Percentiles rank a stretch among this genome's conserved stretches.
Conservation (phyloP, 306 rosid species). For the Luffa acutangula region DNA sequence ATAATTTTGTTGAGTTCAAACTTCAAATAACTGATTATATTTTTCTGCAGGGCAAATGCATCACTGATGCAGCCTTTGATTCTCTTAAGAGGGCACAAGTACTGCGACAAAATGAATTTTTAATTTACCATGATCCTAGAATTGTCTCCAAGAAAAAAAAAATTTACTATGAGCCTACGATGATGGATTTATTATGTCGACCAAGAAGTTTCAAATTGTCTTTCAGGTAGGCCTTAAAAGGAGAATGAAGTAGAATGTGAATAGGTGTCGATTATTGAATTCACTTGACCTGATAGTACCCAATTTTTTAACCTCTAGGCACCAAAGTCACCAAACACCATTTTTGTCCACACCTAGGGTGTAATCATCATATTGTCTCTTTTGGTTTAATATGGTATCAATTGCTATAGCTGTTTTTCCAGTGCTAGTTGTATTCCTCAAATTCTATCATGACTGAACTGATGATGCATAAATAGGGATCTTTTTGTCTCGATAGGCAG, state of each 20-base stretch:
- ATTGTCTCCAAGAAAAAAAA: no score
- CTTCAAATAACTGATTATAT: background rate
- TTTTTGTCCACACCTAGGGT: background rate
- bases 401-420: no score
- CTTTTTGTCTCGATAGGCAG: background rate
- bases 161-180: background rate
- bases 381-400: no score
- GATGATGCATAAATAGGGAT: background rate
- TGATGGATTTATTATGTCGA: background rate
- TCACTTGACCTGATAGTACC: background rate
- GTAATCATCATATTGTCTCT: background rate
- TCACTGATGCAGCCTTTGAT: background rate
- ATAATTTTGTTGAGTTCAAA: slow-evolving; percentile 11
- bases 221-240: background rate
- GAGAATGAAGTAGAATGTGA: background rate
- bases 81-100: background rate
- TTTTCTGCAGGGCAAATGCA: background rate
- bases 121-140: background rate
- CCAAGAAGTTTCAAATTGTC: background rate
- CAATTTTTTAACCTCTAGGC: background rate
- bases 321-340: background rate
- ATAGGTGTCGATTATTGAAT: background rate
- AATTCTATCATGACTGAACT: background rate
- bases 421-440: background rate
- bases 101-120: background rate